Evolutionary conservation across 2,329 filamentous ascomycete genomes (phyloP).

Genomic region (Colletotrichum sp.): DNA sequence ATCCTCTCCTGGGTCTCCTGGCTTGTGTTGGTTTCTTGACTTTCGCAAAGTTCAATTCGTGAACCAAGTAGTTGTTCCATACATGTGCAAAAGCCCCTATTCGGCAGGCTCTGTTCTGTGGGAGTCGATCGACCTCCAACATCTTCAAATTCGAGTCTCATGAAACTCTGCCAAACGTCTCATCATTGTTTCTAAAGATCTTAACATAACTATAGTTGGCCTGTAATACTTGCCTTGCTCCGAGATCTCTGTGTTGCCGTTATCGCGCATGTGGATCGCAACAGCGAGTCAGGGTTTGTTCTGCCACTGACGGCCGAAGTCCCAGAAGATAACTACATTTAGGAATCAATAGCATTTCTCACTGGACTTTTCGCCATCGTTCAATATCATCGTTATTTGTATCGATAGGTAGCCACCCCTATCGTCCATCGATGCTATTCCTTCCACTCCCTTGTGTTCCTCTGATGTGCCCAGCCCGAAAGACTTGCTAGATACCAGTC

Average conservation of each 20-base stretch:
- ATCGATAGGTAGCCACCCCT: too few species aligned
- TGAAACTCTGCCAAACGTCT: not conserved
- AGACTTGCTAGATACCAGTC: too few species aligned
- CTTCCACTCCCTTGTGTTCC: too few species aligned
- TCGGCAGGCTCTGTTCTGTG: not conserved
- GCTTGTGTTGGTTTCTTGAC: not conserved
- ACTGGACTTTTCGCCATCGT: too few species aligned
- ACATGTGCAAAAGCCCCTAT: not conserved
- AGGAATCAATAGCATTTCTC: too few species aligned
- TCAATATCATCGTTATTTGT: too few species aligned
- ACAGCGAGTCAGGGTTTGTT: not conserved
- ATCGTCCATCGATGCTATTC: too few species aligned
- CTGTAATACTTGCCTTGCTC: not conserved
- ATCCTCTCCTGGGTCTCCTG: not conserved
- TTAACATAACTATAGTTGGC: accelerated
- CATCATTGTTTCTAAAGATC: accelerated
- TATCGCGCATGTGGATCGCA: not conserved
- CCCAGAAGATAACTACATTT: too few species aligned
- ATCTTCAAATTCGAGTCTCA: not conserved
- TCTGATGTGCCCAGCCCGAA: too few species aligned
- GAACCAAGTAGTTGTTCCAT: not conserved
- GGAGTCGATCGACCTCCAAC: not conserved
- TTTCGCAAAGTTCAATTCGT: not conserved
- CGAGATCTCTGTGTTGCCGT: not conserved
- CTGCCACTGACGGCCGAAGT: not conserved